Percentiles rank a stretch among this genome's conserved stretches.
Conservation (phyloP, 768 basidiomycete genomes). For the Mycena venus region DNA sequence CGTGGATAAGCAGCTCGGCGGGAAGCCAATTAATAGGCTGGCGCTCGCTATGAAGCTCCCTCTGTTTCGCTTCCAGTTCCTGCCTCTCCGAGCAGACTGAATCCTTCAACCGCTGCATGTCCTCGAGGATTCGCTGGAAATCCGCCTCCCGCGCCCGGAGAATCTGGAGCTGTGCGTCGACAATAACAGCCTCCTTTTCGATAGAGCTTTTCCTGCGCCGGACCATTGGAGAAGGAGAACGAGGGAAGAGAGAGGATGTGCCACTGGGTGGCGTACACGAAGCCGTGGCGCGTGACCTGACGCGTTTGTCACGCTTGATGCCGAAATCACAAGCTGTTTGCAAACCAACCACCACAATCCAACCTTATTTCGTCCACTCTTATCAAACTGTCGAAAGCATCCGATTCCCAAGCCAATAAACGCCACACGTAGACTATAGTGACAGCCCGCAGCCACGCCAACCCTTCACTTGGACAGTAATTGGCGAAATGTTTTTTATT, state of each 20-base stretch:
- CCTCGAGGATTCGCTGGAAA: slow-evolving; percentile 54
- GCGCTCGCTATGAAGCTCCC: slow-evolving; percentile 53
- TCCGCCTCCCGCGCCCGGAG: slow-evolving; percentile 55
- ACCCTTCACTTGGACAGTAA: no score
- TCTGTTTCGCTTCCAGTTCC: slow-evolving; percentile 42
- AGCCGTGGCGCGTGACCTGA: neutral
- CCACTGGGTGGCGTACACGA: neutral
- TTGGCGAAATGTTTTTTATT: no score
- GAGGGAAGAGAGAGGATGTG: neutral
- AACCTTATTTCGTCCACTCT: no score
- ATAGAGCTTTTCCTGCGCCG: slow-evolving; percentile 44
- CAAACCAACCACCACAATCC: no score
- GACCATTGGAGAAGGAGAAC: slow-evolving; percentile 32
- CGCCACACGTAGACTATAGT: no score
- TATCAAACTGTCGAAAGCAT: no score
- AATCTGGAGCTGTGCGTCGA: slow-evolving; percentile 53
- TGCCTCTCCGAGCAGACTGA: slow-evolving; percentile 50
- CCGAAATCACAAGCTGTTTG: no score
- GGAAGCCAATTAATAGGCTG: slow-evolving; percentile 67
- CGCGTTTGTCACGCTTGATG: neutral
- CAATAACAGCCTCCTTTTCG: slow-evolving; percentile 51
- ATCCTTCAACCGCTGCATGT: slow-evolving; percentile 54
- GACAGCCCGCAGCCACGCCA: no score
- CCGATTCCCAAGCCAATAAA: no score
- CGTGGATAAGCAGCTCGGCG: slow-evolving; percentile 58